Conservation (phyloP, 1,139 yeast genomes). For the Hansenula sp. region DNA sequence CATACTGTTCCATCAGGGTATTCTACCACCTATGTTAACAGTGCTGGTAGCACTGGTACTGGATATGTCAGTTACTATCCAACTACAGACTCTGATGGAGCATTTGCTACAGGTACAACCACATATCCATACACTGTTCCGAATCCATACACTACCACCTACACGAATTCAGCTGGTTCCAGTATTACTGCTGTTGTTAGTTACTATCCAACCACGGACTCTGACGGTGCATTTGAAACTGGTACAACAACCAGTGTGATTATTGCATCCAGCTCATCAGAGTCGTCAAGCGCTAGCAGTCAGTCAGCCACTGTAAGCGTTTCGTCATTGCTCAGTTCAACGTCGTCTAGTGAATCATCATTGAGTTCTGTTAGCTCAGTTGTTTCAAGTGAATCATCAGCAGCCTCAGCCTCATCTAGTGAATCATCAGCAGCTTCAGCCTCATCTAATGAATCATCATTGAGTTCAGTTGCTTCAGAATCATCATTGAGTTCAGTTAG, state of each 20-base stretch:
- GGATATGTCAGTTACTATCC: not conserved
- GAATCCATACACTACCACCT: not conserved
- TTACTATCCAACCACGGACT: not conserved
- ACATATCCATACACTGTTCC: not conserved
- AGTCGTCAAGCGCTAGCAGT: no score
- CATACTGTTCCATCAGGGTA: not conserved
- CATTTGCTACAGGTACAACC: not conserved
- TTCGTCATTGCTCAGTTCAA: no score
- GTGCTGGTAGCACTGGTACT: not conserved
- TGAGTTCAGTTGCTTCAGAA: no score
- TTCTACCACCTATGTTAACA: not conserved
- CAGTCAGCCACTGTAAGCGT: no score
- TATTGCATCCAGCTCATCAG: no score
- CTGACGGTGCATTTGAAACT: not conserved
- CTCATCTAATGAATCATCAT: no score
- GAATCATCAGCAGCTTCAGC: no score
- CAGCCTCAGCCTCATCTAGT: no score
- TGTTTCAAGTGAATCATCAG: no score
- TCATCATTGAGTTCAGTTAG: no score
- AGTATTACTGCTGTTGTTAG: not conserved
- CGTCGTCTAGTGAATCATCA: no score
- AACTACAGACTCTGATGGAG: not conserved
- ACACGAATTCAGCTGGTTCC: not conserved
- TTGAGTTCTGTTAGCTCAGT: no score
- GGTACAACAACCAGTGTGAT: not conserved